Percentiles rank a stretch among this genome's conserved stretches.
Evolutionary conservation across 2,329 filamentous ascomycete species (phyloP).

Genomic region (Phaeosphaeria sp.): DNA sequence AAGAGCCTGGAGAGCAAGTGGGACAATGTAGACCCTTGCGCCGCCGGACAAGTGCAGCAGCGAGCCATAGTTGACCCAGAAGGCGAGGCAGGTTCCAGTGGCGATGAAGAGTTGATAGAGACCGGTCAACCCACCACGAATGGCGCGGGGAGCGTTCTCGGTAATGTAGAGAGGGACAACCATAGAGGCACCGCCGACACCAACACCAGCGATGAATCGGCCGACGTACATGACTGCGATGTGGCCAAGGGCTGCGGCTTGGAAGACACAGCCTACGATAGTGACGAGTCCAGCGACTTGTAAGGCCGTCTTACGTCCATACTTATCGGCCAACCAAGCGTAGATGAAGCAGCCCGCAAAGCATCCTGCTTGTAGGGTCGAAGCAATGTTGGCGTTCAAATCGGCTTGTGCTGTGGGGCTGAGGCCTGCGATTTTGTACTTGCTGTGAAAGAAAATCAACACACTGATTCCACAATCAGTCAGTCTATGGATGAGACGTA

Average conservation of each 20-base stretch:
- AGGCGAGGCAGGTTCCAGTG: slow-evolving; percentile 59
- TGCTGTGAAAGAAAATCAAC: slow-evolving; percentile 44
- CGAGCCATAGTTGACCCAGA: slow-evolving; percentile 62
- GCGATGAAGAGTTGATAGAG: slow-evolving; percentile 67
- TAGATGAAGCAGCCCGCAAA: slow-evolving; percentile 69
- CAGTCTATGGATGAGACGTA: slow-evolving; percentile 37
- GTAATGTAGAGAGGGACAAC: slow-evolving; percentile 67
- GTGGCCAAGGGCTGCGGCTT: slow-evolving; percentile 66
- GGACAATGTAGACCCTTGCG: slow-evolving; percentile 64
- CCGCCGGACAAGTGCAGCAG: slow-evolving; percentile 55
- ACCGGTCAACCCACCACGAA: slow-evolving; percentile 65
- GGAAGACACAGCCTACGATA: slow-evolving; percentile 68
- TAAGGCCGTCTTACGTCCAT: slow-evolving; percentile 63
- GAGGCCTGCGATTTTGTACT: slow-evolving; percentile 58
- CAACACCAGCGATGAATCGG: slow-evolving; percentile 64
- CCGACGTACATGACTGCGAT: slow-evolving; percentile 71
- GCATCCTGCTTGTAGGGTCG: slow-evolving; percentile 72
- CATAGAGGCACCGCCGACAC: slow-evolving; percentile 60
- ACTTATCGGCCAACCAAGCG: slow-evolving; percentile 61
- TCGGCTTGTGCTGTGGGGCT: slow-evolving; percentile 56
- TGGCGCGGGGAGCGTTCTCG: slow-evolving; percentile 65
- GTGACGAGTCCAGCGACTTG: slow-evolving; percentile 64
- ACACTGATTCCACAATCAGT: slow-evolving; percentile 6
- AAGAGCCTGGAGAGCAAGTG: slow-evolving; percentile 68
- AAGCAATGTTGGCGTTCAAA: slow-evolving; percentile 72